Percentiles rank a stretch among this genome's conserved stretches.
Conservation (phyloP, 495 filamentous ascomycete genomes). For the Annulohypoxylon nitens region DNA sequence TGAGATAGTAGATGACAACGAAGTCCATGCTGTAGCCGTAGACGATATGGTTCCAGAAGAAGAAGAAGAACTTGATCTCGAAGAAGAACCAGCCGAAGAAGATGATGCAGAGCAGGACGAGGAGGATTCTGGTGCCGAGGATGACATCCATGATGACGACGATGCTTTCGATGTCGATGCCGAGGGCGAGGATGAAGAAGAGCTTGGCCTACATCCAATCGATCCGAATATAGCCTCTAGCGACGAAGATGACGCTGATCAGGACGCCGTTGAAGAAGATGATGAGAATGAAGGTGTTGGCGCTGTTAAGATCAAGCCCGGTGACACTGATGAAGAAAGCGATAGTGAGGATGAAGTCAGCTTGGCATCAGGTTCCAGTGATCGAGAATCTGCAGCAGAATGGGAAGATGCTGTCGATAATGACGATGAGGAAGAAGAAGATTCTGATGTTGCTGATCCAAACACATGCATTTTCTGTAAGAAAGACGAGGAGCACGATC, state of each 20-base stretch:
- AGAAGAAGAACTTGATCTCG: constrained; percentile 48
- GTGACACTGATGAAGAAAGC: constrained; percentile 64
- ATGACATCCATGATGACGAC: constrained; percentile 58
- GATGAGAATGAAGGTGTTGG: constrained; percentile 75
- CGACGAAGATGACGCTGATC: constrained; percentile 57
- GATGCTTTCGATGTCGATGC: constrained; percentile 52
- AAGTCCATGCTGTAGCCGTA: constrained; percentile 51
- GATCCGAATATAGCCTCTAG: constrained; percentile 30
- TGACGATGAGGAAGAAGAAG: constrained; percentile 74
- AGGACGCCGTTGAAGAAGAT: constrained; percentile 58
- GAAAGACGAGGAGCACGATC: constrained; percentile 87
- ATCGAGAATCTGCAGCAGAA: constrained; percentile 69
- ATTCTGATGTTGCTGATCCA: constrained; percentile 68
- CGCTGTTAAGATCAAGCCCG: constrained; percentile 77
- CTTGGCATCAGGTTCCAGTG: constrained; percentile 61
- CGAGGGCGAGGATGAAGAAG: constrained; percentile 61
- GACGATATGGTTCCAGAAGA: constrained; percentile 46
- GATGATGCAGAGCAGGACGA: constrained; percentile 61
- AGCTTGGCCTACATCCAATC: constrained; percentile 44
- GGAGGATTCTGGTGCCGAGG: constrained; percentile 54
- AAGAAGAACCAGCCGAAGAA: constrained; percentile 57
- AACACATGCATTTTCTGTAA: constrained; percentile 83
- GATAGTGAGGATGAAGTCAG: constrained; percentile 50
- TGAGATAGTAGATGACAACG: constrained; percentile 59
- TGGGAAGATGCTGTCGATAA: constrained; percentile 77